A percentile compares a stretch with the other conserved stretches of the same genome.
phyloP scores from a whole-genome alignment of 306 rosid genomes.

The Rosa rugosa region DNA sequence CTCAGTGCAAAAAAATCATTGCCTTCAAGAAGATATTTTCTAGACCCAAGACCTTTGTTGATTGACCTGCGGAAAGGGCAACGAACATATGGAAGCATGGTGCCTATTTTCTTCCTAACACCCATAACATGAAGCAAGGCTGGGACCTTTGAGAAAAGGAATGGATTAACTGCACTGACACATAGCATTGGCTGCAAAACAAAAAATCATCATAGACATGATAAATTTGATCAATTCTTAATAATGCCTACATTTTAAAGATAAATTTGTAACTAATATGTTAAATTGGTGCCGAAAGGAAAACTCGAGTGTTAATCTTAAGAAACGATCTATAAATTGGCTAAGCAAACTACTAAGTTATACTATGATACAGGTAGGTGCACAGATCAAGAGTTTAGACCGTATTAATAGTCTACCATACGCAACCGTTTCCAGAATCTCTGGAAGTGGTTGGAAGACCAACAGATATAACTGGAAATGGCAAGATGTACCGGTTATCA shows the following conservation, averaged over 20 bases:
- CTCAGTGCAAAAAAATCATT: constrained; percentile 93
- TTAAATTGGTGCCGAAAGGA: neutral
- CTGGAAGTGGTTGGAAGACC: neutral
- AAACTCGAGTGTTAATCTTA: neutral
- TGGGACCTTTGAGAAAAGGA: constrained; percentile 93
- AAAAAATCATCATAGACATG: constrained; percentile 29
- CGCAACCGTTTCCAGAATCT: neutral
- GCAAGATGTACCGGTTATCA: neutral
- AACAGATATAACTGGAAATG: constrained; percentile 3
- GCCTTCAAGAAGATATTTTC: constrained; percentile 90
- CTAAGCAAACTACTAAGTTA: neutral
- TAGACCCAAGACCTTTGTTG: constrained; percentile 77
- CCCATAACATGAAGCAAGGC: constrained; percentile 82
- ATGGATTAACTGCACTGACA: constrained; percentile 96
- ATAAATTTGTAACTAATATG: neutral
- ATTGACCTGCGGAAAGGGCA: constrained; percentile 85
- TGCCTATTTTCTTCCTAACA: constrained; percentile 79
- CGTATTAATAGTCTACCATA: neutral
- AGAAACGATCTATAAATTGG: neutral
- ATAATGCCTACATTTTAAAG: neutral
- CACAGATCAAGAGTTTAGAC: neutral
- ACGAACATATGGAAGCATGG: constrained; percentile 77
- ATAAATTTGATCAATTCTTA: neutral
- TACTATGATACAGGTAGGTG: neutral
- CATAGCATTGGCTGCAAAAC: constrained; percentile 99